Base-by-base conservation (phyloP, 176 grass and related monocot genomes). In the Carex myosuroides region DNA sequence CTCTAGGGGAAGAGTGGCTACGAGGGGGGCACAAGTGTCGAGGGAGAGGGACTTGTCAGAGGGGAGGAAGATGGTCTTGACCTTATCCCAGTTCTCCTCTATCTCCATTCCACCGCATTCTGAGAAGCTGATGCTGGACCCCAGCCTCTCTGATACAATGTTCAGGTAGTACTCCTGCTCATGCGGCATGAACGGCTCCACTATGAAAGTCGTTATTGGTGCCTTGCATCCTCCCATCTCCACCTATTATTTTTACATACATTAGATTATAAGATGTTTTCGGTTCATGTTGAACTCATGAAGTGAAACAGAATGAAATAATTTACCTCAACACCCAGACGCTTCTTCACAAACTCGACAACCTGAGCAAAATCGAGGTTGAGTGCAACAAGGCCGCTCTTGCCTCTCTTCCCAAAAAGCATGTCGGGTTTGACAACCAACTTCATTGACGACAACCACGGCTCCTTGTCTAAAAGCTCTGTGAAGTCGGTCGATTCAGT, bases 11-110 rank as follows among this genome's bases (percentile, higher is more conserved):
- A 99, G 91, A 56, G 93, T 93, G n/a, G 96, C 91, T 52, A 99
- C 91, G 74, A 99, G 80, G 8, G 96, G 89, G 77, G 96, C 93
- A 30, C 89, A 95, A 22, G 87, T 85, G 16, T 99, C 91, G 26
- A 85, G 85, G 68, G 91, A 91, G 89, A 99, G 81, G 83, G 85
- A 33, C 71, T 99, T 99, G 77, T 95, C 93, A 14, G 89, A 74
- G 39, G 93, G 88, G 64, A 99, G 89, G 82, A 90, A 95, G 14
- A 99, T 87, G 0, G 89, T 95, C 83, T 95, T 99, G 64, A 99
- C 96, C 87, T 99, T 99, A 59, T 99, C 96, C 96, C 96, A 99
- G 76, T 99, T 99, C 77, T 95, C 96, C 82, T 99, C 96, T 13
- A 99, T 95, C 78, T 99, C 96, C 54, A 99, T 93, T 46, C 96